phyloP scores from a whole-genome alignment of 2,329 filamentous ascomycete species.

The Huntiella moniliformis region DNA sequence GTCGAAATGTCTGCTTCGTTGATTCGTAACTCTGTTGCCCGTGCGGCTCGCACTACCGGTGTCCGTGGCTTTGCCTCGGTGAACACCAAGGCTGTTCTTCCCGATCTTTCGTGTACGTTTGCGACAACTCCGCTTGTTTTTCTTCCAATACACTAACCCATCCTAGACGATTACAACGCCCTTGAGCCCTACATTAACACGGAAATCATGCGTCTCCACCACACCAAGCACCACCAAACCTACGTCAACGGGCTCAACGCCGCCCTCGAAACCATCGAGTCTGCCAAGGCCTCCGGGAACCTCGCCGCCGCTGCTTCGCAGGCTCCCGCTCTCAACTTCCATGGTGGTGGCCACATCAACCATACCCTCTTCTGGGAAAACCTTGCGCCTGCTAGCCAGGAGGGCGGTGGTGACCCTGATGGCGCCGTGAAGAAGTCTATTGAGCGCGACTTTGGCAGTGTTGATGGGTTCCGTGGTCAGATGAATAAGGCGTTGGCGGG shows the following conservation, averaged over 20 bases:
- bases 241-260: conserved; percentile 83
- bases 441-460: conserved; percentile 46
- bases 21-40: conserved; percentile 49
- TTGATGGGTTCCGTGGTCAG: conserved; percentile 44
- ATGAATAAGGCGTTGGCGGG: conserved; percentile 51
- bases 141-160: not conserved
- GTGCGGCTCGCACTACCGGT: conserved; percentile 47
- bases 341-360: conserved; percentile 73
- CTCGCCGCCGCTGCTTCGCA: conserved; percentile 28
- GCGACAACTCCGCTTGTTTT: not conserved
- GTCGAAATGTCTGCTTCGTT: conserved; percentile 55
- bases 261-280: conserved; percentile 50
- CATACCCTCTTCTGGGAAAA: conserved; percentile 78
- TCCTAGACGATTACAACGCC: conserved; percentile 83
- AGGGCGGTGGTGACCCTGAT: conserved; percentile 40
- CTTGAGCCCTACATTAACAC: conserved; percentile 71
- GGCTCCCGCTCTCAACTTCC: conserved; percentile 50
- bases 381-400: conserved; percentile 47
- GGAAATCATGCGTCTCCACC: conserved; percentile 92
- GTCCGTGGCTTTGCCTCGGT: conserved; percentile 49
- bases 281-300: conserved; percentile 46
- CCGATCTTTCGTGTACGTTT: conserved; percentile 50
- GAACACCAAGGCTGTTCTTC: conserved; percentile 80
- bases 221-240: conserved; percentile 85
- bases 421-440: conserved; percentile 46